phyloP scores from a whole-genome alignment of 495 filamentous ascomycete genomes.

The Neurospora tetraspora region DNA sequence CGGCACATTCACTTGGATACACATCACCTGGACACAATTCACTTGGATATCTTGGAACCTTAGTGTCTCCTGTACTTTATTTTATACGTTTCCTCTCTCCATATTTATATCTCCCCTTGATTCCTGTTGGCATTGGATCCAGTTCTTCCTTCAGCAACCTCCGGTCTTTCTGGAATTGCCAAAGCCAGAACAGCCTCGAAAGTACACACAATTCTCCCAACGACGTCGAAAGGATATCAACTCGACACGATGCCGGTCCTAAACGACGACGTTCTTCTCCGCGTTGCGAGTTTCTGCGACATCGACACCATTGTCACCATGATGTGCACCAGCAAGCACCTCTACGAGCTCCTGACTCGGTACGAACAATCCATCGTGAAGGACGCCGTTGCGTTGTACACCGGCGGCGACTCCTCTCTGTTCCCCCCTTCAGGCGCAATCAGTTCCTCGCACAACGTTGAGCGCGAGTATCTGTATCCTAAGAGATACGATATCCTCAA shows the following conservation, averaged over 20 bases:
- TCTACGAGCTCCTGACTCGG: no score
- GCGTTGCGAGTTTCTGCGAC: conserved; percentile 12
- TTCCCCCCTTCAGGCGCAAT: no score
- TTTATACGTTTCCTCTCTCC: not conserved
- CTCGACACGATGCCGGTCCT: not conserved
- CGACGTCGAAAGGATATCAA: not conserved
- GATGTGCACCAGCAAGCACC: conserved; percentile 10
- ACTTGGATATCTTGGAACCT: not conserved
- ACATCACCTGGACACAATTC: not conserved
- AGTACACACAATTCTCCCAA: not conserved
- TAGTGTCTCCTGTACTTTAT: not conserved
- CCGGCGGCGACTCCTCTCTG: no score
- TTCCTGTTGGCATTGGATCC: not conserved
- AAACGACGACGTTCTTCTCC: conserved; percentile 17
- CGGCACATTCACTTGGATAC: not conserved
- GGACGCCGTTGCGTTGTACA: no score
- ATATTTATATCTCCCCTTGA: not conserved
- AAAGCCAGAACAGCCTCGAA: not conserved
- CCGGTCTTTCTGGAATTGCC: not conserved
- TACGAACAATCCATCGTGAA: no score
- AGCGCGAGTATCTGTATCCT: no score
- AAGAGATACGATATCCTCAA: no score
- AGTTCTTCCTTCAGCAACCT: not conserved
- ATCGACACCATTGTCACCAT: conserved; percentile 9
- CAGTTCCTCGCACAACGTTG: no score